phyloP scores from a whole-genome alignment of 768 basidiomycete species.

The Auricularia cornea region DNA sequence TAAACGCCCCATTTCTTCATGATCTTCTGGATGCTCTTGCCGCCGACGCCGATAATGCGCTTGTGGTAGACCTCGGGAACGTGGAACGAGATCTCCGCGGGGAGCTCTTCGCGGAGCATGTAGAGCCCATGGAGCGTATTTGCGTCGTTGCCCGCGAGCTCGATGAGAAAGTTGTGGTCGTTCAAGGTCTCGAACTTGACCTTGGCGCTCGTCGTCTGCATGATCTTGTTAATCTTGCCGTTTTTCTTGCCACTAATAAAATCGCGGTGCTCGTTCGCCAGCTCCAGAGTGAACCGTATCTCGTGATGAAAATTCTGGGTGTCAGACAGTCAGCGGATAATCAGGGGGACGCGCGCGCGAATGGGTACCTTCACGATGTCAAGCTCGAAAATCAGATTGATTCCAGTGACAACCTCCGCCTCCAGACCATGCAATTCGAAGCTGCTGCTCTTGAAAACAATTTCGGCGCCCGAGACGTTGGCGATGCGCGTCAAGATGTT shows the following conservation, averaged over 20 bases:
- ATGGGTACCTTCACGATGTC: slow-evolving; percentile 78
- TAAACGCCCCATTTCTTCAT: slow-evolving; percentile 99
- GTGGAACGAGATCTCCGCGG: slow-evolving; percentile 97
- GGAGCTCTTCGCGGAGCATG: slow-evolving; percentile 92
- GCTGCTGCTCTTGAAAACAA: slow-evolving; percentile 95
- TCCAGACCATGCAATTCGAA: slow-evolving; percentile 96
- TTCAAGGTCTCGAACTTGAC: slow-evolving; percentile 99
- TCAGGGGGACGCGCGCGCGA: background rate
- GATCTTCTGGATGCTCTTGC: slow-evolving; percentile 95
- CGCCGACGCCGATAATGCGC: slow-evolving; percentile 96
- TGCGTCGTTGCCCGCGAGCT: slow-evolving; percentile 77
- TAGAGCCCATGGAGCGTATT: slow-evolving; percentile 82
- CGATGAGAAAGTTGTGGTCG: slow-evolving; percentile 90
- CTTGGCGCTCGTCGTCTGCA: slow-evolving; percentile 94
- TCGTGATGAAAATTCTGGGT: slow-evolving; percentile 86
- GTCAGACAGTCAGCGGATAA: slow-evolving; percentile 4
- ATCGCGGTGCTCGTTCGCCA: slow-evolving; percentile 95
- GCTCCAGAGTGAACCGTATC: slow-evolving; percentile 95
- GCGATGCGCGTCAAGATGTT: slow-evolving; percentile 82
- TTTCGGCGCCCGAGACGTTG: slow-evolving; percentile 79
- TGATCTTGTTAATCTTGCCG: slow-evolving; percentile 99
- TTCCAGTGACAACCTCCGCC: slow-evolving; percentile 78
- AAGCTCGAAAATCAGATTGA: slow-evolving; percentile 79
- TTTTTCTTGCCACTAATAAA: slow-evolving; percentile 99
- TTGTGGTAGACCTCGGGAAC: slow-evolving; percentile 98